Percentiles rank a stretch among this genome's conserved stretches.
Conservation (phyloP, 2,329 filamentous ascomycete genomes). For the Fonsecaea monophora region DNA sequence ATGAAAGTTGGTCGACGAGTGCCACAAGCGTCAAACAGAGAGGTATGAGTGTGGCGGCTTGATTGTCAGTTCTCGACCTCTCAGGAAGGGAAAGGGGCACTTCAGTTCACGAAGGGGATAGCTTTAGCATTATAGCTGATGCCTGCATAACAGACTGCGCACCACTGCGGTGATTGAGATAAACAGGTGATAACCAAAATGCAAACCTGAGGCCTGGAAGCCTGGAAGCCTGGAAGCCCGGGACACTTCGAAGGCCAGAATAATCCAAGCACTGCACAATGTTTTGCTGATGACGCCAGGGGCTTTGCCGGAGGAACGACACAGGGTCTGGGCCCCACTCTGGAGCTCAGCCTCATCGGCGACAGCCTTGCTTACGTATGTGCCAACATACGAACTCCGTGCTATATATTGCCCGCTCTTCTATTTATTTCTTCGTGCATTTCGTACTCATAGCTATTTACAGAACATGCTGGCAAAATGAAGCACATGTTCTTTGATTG, state of each 20-base stretch:
- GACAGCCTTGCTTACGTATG: neutral
- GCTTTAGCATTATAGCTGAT: slow-evolving; percentile 21
- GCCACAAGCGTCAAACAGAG: neutral
- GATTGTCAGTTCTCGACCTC: slow-evolving; percentile 1
- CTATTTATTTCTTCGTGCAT: neutral
- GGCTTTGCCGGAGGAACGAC: neutral
- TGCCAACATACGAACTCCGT: neutral
- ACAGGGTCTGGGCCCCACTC: neutral
- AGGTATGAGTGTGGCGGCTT: neutral
- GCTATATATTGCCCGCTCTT: neutral
- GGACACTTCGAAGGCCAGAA: neutral
- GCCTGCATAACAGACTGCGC: slow-evolving; percentile 4
- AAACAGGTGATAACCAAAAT: neutral
- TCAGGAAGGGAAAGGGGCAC: neutral
- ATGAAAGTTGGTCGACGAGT: neutral
- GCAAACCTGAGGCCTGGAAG: neutral
- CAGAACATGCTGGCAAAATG: neutral
- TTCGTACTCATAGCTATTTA: neutral
- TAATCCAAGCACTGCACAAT: neutral
- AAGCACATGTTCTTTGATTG: neutral
- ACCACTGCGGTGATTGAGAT: neutral
- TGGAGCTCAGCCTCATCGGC: neutral
- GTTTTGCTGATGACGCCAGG: slow-evolving; percentile 3
- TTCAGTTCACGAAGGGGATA: neutral
- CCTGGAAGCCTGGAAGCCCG: slow-evolving; percentile 9